These are phyloP conservation scores for Penicillium taxi DNA, from an alignment of 495 filamentous ascomycete species.

Conservation along the genomic window DNA sequence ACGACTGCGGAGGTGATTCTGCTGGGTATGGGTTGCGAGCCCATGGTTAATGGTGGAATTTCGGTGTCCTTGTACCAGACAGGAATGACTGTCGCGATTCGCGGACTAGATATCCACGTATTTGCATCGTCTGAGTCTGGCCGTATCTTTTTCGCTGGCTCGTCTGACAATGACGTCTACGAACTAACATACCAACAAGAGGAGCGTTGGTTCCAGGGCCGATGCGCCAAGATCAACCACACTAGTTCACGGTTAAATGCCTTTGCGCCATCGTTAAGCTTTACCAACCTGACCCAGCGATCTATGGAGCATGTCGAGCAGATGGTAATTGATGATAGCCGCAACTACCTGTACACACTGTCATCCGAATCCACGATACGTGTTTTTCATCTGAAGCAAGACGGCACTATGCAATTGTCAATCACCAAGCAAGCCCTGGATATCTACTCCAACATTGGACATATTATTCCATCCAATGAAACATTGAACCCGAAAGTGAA, in stretches of 20 bases:
- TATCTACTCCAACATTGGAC: slow-evolving; percentile 61
- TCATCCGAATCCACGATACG: slow-evolving; percentile 78
- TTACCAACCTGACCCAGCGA: slow-evolving; percentile 36
- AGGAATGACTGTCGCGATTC: slow-evolving; percentile 64
- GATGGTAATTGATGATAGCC: slow-evolving; percentile 80
- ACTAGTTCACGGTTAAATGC: slow-evolving; percentile 66
- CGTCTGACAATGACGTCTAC: slow-evolving; percentile 72
- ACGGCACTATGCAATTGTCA: slow-evolving; percentile 42
- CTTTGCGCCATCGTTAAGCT: slow-evolving; percentile 53
- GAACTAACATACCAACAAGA: slow-evolving; percentile 94
- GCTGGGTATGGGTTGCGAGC: slow-evolving; percentile 63
- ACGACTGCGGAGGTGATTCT: slow-evolving; percentile 77
- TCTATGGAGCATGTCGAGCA: slow-evolving; percentile 56
- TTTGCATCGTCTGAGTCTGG: slow-evolving; percentile 68
- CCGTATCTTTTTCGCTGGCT: slow-evolving; percentile 86
- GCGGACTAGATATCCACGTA: slow-evolving; percentile 61
- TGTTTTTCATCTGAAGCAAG: slow-evolving; percentile 67
- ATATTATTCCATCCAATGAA: slow-evolving; percentile 63
- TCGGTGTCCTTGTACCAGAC: slow-evolving; percentile 75
- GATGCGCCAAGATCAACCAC: slow-evolving; percentile 77
- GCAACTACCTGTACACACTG: slow-evolving; percentile 82
- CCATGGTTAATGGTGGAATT: slow-evolving; percentile 53
- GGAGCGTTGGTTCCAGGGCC: slow-evolving; percentile 86
- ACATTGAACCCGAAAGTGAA: slow-evolving; percentile 57
- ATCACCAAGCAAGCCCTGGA: slow-evolving; percentile 49